Percentiles rank a stretch among this genome's conserved stretches.
Conservation (phyloP, 805 yeast species). For the Allodekkera sacchari region DNA sequence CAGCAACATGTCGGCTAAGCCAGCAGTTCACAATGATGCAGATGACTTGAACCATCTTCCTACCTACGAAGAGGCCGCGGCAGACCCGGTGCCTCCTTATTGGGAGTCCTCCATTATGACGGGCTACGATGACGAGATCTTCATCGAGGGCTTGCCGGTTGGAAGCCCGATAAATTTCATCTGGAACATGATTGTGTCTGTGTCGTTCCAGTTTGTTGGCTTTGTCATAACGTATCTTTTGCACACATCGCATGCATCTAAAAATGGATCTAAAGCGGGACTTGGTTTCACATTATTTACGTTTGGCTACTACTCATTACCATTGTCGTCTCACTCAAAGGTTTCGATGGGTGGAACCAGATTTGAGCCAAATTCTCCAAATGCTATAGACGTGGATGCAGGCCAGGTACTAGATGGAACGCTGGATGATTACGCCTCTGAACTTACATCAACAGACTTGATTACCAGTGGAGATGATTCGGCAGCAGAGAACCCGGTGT, state of each 20-base stretch:
- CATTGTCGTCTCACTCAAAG: slow-evolving; percentile 24
- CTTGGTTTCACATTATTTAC: slow-evolving; percentile 76
- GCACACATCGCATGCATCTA: slow-evolving; percentile 96
- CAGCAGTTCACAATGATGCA: slow-evolving; percentile 36
- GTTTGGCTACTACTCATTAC: slow-evolving; percentile 53
- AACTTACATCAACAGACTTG: slow-evolving; percentile 10
- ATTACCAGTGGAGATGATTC: slow-evolving; percentile 3
- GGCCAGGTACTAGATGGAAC: slow-evolving; percentile 16
- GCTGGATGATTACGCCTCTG: slow-evolving; percentile 20
- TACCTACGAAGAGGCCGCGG: slow-evolving; percentile 89
- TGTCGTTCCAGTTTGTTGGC: slow-evolving; percentile 92
- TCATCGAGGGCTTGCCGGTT: slow-evolving; percentile 92
- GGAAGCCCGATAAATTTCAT: slow-evolving; percentile 82
- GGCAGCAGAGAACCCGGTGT: slow-evolving; percentile 8
- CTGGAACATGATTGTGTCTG: slow-evolving; percentile 84
- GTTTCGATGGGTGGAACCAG: slow-evolving; percentile 21
- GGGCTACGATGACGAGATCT: slow-evolving; percentile 78
- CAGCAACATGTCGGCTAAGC: slow-evolving; percentile 85
- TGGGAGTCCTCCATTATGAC: slow-evolving; percentile 90
- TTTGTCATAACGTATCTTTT: slow-evolving; percentile 81
- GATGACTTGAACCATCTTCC: slow-evolving; percentile 59
- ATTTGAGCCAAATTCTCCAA: slow-evolving; percentile 51
- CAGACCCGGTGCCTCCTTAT: slow-evolving; percentile 91
- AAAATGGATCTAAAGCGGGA: slow-evolving; percentile 90
- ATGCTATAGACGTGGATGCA: slow-evolving; percentile 37